Evolutionary conservation across 441 rosid genomes (phyloP).

Genomic region (Raphanus hybrid): DNA sequence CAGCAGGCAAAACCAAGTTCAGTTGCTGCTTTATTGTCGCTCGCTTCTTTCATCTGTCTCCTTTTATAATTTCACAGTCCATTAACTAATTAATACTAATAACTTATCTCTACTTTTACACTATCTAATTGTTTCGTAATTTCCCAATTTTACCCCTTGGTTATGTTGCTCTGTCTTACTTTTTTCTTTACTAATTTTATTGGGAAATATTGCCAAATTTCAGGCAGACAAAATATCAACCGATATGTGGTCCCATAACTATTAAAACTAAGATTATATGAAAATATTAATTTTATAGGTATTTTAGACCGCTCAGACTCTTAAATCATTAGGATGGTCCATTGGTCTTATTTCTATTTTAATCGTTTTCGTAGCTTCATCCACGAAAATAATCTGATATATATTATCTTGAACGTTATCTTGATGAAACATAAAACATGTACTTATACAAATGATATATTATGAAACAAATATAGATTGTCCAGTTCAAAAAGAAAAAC

Average conservation of each 20-base stretch:
- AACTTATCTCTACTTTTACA: neutral
- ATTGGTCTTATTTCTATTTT: slow-evolving; percentile 13
- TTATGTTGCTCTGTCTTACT: neutral
- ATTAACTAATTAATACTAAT: neutral
- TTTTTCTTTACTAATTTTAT: neutral
- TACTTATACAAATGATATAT: neutral
- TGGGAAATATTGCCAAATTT: slow-evolving; percentile 25
- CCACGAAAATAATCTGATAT: neutral
- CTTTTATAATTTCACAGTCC: slow-evolving; percentile 27
- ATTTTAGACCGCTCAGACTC: slow-evolving; percentile 34
- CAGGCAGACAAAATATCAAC: slow-evolving; percentile 37
- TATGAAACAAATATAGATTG: neutral
- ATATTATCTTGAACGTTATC: neutral
- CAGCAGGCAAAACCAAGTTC: slow-evolving; percentile 37
- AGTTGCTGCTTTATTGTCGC: slow-evolving; percentile 49
- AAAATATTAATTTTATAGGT: slow-evolving; percentile 22
- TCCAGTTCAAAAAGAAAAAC: no score
- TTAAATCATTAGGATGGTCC: slow-evolving; percentile 26
- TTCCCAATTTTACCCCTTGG: neutral
- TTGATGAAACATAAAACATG: slow-evolving; percentile 1
- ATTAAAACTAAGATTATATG: slow-evolving; percentile 11
- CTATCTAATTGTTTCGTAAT: neutral
- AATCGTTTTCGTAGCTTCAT: neutral
- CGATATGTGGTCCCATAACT: slow-evolving; percentile 40
- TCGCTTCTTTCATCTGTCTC: slow-evolving; percentile 32